Evolutionary conservation across 2,329 filamentous ascomycete species (phyloP), one percentile per base, ranked within the genome.

Genomic region (Teratosphaeria nubilosa): DNA sequence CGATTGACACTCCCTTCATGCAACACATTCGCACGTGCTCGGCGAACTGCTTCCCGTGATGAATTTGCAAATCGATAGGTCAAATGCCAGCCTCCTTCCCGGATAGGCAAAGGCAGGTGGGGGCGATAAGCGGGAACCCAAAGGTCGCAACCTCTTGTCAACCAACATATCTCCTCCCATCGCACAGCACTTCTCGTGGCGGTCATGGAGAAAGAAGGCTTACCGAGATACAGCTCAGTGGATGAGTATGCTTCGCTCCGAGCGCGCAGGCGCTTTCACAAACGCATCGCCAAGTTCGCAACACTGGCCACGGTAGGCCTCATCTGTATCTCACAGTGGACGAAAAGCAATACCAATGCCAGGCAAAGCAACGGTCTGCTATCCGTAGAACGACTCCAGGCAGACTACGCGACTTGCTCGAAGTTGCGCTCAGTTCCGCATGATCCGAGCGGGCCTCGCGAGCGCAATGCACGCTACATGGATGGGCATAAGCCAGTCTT

Each of bases 381-480:
- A n/a, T 60, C 59, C 11, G 27, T 25, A 20, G 56, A 58, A 9
- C 48, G 54, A 5, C 74, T 88, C 24, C 72, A 77, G 37, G 73
- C 77, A 13, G 79, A 87, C 63, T 71, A 85, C 24, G 75, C 74
- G 16, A 78, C 77, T 1, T 87, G 85, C 70, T 73, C 77, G 32
- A 78, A 77, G 67, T 75, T 87, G 51, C 79, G 76, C 37, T 72
- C 73, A 52, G 80, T 78, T 64, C 83, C 84, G 0, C 66, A 76
- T 54, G 82, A 85, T 60, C 82, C 82, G 1, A 76, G 76, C 37
- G 82, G 82, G 22, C 67, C 74, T 4, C 81, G 85, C 22, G 76
- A 81, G 32, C 76, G 76, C 63, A 88, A 84, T 68, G 82, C 82
- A 22, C 79, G 85, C 53, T 85, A 81, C 66, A 70, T 85, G 51